Conservation (phyloP, 2,329 filamentous ascomycete species). For the Fusarium sp. region DNA sequence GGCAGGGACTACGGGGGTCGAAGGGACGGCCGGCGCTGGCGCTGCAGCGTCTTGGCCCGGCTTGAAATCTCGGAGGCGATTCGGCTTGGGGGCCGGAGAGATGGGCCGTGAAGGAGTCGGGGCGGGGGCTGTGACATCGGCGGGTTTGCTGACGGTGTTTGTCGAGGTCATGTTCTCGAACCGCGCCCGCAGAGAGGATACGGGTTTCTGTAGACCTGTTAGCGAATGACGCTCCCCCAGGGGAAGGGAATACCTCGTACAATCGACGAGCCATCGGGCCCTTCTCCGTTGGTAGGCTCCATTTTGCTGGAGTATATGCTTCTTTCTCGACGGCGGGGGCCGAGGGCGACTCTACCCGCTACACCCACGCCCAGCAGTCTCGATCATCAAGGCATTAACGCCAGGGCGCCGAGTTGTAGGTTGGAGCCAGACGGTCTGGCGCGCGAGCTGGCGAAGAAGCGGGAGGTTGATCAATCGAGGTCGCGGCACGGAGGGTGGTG, state of each 20-base stretch:
- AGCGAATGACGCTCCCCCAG: slow-evolving; percentile 32
- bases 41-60: slow-evolving; percentile 49
- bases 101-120: slow-evolving; percentile 48
- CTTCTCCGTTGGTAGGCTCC: slow-evolving; percentile 57
- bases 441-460: background rate
- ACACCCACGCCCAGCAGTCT: slow-evolving; percentile 48
- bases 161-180: slow-evolving; percentile 76
- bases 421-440: slow-evolving; percentile 16
- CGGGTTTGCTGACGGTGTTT: slow-evolving; percentile 35
- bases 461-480: background rate
- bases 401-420: slow-evolving; percentile 23
- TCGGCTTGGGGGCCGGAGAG: slow-evolving; percentile 58
- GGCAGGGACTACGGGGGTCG: slow-evolving; percentile 48
- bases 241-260: slow-evolving; percentile 62
- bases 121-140: slow-evolving; percentile 37
- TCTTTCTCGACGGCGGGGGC: slow-evolving; percentile 46
- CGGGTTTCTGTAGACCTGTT: slow-evolving; percentile 71
- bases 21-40: slow-evolving; percentile 45
- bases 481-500: background rate
- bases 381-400: slow-evolving; percentile 47
- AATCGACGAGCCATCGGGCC: slow-evolving; percentile 81
- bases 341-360: slow-evolving; percentile 50
- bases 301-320: slow-evolving; percentile 45
- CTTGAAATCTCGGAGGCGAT: slow-evolving; percentile 55
- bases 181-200: slow-evolving; percentile 82